Evolutionary conservation across 306 rosid species (phyloP), one percentile per base, ranked within the genome.

Genomic region (Cucurbita pepo): DNA sequence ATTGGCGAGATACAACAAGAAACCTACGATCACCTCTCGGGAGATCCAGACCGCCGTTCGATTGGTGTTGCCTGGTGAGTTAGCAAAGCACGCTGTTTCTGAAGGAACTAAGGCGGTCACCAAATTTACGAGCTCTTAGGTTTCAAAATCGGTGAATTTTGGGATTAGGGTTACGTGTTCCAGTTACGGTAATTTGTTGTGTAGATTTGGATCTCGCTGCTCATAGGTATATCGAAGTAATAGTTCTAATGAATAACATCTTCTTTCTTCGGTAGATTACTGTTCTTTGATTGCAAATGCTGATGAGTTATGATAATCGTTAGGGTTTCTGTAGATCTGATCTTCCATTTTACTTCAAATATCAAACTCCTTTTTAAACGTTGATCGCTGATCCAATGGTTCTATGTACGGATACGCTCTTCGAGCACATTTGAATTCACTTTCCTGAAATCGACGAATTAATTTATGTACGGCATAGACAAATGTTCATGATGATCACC

Each of bases 41-140:
- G 94, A 90, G 77, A 90, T 90, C 44, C 94, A 90, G 59, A 90
- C 96, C 2, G 94, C 94, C 0, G 91, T 90, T 9, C 78, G 96
- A 15, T 55, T 90, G 71, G 96, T 90, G 6, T 74, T 90, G 1
- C 96, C 94, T 3, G 94, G 94, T 22, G 96, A 88, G 50, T 75
- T 90, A 37, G 94, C 96, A 15, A 90, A 90, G 70, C 96, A 88
- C 34, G 96, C 94, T 1, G 91, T 88, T 0, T 90, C 96, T 0
- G 96, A 90, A 51, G 96, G 96, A 0, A 88, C 96, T 4, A 90
- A 90, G 81, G 93, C 96, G 0, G 93, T 87, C 5, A 86, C 96
- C 53, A 88, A 88, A 47, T 90, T 90, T 7, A 90, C 94, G 0
- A 90, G 96, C 34, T 90, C 94, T 74, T 90, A 53, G 71, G 41